phyloP scores from a whole-genome alignment of 78 protist species.

The Dictyostelium capitatum region DNA sequence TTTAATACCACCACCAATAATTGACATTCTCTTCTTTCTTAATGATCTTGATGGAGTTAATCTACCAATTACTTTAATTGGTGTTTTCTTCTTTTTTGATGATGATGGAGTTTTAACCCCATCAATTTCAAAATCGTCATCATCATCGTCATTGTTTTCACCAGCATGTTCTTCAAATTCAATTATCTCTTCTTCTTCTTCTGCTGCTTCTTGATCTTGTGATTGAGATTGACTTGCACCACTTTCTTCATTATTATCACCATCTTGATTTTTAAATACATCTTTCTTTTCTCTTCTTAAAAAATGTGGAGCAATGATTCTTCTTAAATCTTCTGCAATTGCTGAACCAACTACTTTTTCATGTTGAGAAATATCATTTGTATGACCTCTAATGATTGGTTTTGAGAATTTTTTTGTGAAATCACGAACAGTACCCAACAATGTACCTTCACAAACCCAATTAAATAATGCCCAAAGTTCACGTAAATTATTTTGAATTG shows the following conservation, averaged over 20 bases:
- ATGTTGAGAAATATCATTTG: neutral
- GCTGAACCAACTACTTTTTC: slow-evolving; percentile 56
- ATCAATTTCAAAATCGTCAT: neutral
- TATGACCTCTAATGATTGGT: slow-evolving; percentile 51
- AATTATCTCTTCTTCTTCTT: neutral
- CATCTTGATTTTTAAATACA: slow-evolving; percentile 21
- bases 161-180: neutral
- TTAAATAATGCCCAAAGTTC: slow-evolving; percentile 91
- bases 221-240: neutral
- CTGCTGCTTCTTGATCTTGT: neutral
- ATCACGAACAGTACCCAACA: slow-evolving; percentile 70
- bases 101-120: neutral
- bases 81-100: neutral
- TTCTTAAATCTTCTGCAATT: slow-evolving; percentile 72
- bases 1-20: slow-evolving; percentile 40
- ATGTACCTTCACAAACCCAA: slow-evolving; percentile 62
- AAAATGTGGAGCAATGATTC: slow-evolving; percentile 82
- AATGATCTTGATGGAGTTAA: neutral
- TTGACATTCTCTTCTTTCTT: slow-evolving; percentile 11
- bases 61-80: neutral
- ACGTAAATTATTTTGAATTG: slow-evolving; percentile 89
- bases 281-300: slow-evolving; percentile 88
- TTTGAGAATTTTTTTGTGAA: slow-evolving; percentile 44
- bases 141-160: neutral
- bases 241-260: neutral